Evolutionary conservation across 805 yeast species (phyloP), one percentile per base, ranked within the genome.

Genomic region (Tetrapisispora iriomotensis): DNA sequence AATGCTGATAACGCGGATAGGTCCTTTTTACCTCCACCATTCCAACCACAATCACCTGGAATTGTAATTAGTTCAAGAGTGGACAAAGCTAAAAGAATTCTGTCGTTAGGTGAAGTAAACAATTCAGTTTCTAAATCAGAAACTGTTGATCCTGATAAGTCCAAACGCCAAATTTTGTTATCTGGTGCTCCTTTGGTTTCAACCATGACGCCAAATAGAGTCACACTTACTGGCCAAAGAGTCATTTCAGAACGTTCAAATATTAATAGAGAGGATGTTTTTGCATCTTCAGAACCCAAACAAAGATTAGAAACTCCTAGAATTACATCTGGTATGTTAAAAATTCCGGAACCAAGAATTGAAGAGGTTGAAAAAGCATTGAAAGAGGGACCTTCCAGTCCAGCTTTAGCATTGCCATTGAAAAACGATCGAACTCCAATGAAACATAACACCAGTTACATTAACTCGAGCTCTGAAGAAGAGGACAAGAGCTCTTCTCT

Each of bases 241-340:
- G 58, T 57, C 8, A 47, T 57, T 9, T 52, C 58, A 8, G 61
- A 54, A 28, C 50, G 47, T 28, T 27, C 37, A 19, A 33, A 23
- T 22, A 22, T 23, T 4, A 14, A 29, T 6, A 28, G 19, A 19
- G 29, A 34, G n/a, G 35, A 23, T 15, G 7, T 33, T 3, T 28
- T 19, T 12, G n/a, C 12, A 24, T 10, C 31, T 4, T 26, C 19
- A 13, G 34, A 43, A 12, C 5, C 21, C 7, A 27, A 39, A 37
- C 27, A 41, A 38, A 17, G 36, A 29, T 31, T 45, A 5, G 39
- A 48, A 4, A 45, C 53, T 13, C 45, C 62, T 38, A 58, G 70
- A 50, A 64, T 65, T 34, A 64, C 70, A 1, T 65, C 70, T 1
- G 71, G 71, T 12, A 66, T 64, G 66, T 49, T 67, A 17, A 52